Evolutionary conservation across 768 basidiomycete species (phyloP).

Genomic region (Hemileccinum impolitum): DNA sequence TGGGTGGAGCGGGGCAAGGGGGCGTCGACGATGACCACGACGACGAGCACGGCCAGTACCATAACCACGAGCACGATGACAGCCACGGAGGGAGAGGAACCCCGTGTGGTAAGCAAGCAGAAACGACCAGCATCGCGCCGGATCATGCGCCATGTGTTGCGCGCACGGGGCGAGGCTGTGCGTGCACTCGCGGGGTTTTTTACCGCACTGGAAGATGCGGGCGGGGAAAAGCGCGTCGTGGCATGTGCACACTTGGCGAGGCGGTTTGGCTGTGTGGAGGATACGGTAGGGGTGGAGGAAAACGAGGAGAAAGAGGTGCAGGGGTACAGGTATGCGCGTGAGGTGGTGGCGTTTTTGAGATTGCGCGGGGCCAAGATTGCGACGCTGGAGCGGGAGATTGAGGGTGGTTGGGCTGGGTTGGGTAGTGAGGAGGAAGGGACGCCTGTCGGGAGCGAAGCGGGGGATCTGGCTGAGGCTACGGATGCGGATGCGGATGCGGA

Average conservation of each 20-base stretch:
- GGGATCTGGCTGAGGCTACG: neutral
- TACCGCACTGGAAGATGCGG: conserved; percentile 52
- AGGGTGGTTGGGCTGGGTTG: conserved; percentile 67
- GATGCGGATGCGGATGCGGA: no score
- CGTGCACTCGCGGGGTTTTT: conserved; percentile 73
- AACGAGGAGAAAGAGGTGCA: conserved; percentile 17
- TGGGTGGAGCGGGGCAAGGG: conserved; percentile 61
- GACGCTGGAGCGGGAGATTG: conserved; percentile 40
- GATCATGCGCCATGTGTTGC: conserved; percentile 85
- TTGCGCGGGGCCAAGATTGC: conserved; percentile 69
- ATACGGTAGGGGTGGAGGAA: neutral
- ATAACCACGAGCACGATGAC: no score
- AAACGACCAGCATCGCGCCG: conserved; percentile 70
- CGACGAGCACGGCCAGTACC: no score
- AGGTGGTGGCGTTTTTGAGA: conserved; percentile 72
- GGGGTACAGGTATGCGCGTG: conserved; percentile 64
- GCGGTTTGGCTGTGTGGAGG: conserved; percentile 34
- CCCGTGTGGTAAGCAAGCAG: conserved; percentile 31
- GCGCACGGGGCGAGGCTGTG: conserved; percentile 80
- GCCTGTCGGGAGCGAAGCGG: conserved; percentile 20
- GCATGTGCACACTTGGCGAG: conserved; percentile 47
- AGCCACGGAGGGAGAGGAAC: conserved; percentile 5
- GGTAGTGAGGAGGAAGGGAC: conserved; percentile 50
- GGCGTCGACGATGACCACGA: conserved; percentile 17
- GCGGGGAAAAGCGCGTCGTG: conserved; percentile 45